These are phyloP conservation scores for Petunia hybrid DNA, from an alignment of 305 asterid genomes.

Conservation along the genomic window DNA sequence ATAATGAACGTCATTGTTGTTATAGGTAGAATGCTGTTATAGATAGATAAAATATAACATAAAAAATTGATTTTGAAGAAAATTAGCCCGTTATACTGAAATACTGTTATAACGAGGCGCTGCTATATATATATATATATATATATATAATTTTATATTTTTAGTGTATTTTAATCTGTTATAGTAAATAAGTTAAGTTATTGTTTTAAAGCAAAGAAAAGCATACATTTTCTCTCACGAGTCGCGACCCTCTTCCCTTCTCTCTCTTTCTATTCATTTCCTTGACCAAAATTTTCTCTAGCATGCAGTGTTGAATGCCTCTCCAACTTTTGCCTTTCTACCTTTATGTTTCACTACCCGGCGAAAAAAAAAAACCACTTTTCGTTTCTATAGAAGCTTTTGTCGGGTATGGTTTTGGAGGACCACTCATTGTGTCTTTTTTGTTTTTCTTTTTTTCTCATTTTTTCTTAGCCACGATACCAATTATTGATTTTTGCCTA, in stretches of 20 bases:
- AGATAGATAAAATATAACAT: no score
- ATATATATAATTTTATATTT: no score
- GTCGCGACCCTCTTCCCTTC: not conserved
- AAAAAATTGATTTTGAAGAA: no score
- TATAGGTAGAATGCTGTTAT: no score
- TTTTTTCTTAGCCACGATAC: not conserved
- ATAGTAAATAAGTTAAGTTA: no score
- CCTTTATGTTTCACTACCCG: constrained; percentile 16
- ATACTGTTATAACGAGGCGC: no score
- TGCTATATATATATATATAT: no score
- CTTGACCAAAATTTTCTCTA: not conserved
- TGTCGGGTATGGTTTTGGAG: constrained; percentile 7
- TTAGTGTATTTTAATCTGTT: no score
- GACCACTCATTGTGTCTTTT: not conserved
- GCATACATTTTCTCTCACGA: not conserved
- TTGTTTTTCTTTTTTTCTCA: not conserved
- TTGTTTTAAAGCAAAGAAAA: not conserved
- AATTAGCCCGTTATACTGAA: no score
- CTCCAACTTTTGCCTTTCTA: not conserved
- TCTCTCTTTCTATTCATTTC: constrained; percentile 21
- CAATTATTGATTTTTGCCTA: not conserved
- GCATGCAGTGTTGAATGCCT: not conserved
- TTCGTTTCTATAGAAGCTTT: constrained; percentile 4
- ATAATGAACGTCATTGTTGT: no score
- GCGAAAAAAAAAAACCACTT: not conserved